Evolutionary conservation across 495 filamentous ascomycete genomes (phyloP), one percentile per base, ranked within the genome.

Genomic region (Aspergillus ostianus): DNA sequence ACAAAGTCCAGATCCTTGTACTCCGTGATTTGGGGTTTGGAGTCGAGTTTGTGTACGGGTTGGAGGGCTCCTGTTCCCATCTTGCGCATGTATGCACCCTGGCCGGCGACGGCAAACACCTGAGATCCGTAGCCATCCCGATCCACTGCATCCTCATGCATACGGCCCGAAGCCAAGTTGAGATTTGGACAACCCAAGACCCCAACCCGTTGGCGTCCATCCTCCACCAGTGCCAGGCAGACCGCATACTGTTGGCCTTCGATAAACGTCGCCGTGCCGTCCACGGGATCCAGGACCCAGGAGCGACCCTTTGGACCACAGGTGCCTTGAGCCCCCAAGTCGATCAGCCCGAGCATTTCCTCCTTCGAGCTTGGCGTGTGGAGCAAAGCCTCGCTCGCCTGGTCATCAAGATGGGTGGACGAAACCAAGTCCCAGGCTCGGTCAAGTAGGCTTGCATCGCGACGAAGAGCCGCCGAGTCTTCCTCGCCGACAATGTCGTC

Each of bases 241-340:
- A 86, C 85, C 0, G 84, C 86, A 58, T 89, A 90, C 61, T 88
- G 85, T 64, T 86, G 73, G 41, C 82, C 81, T 8, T 70, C 70
- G 15, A 90, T 80, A 55, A 86, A 90, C 3, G 84, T 86, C 44
- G 81, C 82, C 0, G 88, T 90, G 23, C 88, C 88, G 59, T 90
- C 88, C 49, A 90, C 87, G 0, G 88, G 88, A 65, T 90, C 88
- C 36, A 90, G 80, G 4, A 88, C 83, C 87, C 87, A 90, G 1
- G 81, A 73, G 4, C 81, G 68, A 3, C 74, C 69, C 2, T 73
- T 70, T 0, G 63, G 64, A 1, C 70, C 65, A 17, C 77, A 75
- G 10, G 67, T 69, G 2, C 78, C 80, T 47, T 71, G 70, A 1
- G 80, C 80, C 30, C 86, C 86, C 49, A 81, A 72, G 66, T 90